A percentile compares a stretch with the other conserved stretches of the same genome.
phyloP scores from a whole-genome alignment of 306 rosid genomes.

The Castanospermum australe region DNA sequence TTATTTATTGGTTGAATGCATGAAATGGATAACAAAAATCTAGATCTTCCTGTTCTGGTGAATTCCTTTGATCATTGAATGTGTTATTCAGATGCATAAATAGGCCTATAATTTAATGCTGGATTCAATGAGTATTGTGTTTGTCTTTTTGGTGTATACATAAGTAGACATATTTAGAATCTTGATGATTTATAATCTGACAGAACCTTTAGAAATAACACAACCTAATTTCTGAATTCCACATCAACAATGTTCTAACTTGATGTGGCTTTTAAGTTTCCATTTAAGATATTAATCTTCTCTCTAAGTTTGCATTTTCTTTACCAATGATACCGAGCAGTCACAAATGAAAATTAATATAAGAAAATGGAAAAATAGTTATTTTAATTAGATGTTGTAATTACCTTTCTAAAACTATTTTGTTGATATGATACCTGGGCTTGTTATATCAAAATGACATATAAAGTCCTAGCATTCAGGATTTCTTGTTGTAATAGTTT shows the following conservation, averaged over 20 bases:
- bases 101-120: background rate
- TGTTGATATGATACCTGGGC: too few species aligned
- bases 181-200: background rate
- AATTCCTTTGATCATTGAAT: background rate
- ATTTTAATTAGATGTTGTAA: too few species aligned
- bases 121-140: background rate
- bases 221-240: background rate
- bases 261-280: background rate
- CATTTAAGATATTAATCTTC: background rate
- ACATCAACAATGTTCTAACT: background rate
- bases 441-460: too few species aligned
- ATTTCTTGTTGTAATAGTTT: too few species aligned
- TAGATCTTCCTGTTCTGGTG: background rate
- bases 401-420: too few species aligned
- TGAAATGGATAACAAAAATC: background rate
- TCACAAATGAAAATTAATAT: too few species aligned
- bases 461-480: too few species aligned
- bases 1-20: too few species aligned
- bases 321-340: too few species aligned
- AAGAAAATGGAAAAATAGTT: too few species aligned
- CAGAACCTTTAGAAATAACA: background rate
- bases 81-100: background rate
- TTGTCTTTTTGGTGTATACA: too few species aligned
- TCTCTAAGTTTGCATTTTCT: background rate
- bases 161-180: background rate